Percentiles rank a stretch among this genome's conserved stretches.
These are phyloP conservation scores for Clarireedia homoeocarpa DNA, from an alignment of 2,329 filamentous ascomycete genomes.

Conservation along the genomic window DNA sequence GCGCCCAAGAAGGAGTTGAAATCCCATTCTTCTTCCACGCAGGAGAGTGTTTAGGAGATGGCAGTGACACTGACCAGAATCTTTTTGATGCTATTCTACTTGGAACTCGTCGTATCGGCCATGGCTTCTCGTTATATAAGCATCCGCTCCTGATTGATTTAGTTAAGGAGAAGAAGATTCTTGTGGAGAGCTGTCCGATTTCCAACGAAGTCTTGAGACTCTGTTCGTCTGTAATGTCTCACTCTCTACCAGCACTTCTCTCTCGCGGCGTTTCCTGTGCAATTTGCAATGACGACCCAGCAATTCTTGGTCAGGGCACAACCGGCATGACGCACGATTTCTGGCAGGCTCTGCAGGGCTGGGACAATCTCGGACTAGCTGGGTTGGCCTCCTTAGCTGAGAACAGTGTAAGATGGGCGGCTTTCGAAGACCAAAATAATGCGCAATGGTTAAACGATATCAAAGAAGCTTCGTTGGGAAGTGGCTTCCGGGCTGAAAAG, in stretches of 20 bases:
- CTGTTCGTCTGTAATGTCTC: conserved; percentile 65
- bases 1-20: conserved; percentile 66
- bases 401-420: conserved; percentile 86
- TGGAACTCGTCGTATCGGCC: conserved; percentile 81
- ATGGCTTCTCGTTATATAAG: conserved; percentile 82
- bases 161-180: conserved; percentile 79
- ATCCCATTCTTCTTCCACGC: conserved; percentile 94
- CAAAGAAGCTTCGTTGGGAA: conserved; percentile 64
- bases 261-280: conserved; percentile 77
- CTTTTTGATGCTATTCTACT: conserved; percentile 84
- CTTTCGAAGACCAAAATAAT: conserved; percentile 70
- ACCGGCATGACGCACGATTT: conserved; percentile 87
- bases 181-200: conserved; percentile 85
- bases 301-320: conserved; percentile 75
- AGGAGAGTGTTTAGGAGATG: conserved; percentile 77
- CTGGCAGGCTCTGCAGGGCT: conserved; percentile 86
- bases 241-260: conserved; percentile 76
- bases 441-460: conserved; percentile 67
- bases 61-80: conserved; percentile 68
- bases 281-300: conserved; percentile 86
- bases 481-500: conserved; percentile 60
- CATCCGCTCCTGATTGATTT: conserved; percentile 85
- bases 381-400: conserved; percentile 82
- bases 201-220: conserved; percentile 82
- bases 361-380: conserved; percentile 83